Conservation (phyloP, 2,329 filamentous ascomycete genomes). For the Tympanopsis confertula region DNA sequence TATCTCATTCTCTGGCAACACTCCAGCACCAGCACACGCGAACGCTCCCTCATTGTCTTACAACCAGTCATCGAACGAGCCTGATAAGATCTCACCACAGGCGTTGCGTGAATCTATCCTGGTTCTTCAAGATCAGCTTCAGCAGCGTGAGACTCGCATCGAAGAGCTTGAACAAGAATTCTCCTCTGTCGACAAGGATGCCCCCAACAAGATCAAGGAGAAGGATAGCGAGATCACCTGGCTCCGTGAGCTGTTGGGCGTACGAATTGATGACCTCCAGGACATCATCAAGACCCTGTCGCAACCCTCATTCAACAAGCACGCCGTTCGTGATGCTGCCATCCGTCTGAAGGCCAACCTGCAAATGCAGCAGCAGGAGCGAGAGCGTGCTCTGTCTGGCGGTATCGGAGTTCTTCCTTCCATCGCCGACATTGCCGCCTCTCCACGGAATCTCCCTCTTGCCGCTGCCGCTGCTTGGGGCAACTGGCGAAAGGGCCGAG, state of each 20-base stretch:
- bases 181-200: conserved; percentile 61
- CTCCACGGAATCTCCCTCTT: conserved; percentile 67
- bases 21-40: too few relatives aligned
- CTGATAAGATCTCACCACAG: conserved; percentile 86
- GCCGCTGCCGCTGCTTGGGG: conserved; percentile 85
- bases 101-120: conserved; percentile 91
- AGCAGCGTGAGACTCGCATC: conserved; percentile 82
- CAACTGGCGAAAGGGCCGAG: conserved; percentile 71
- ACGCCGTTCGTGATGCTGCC: conserved; percentile 75
- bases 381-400: conserved; percentile 69
- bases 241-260: conserved; percentile 84
- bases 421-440: conserved; percentile 66
- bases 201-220: conserved; percentile 73
- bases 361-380: conserved; percentile 96
- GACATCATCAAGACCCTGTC: conserved; percentile 78
- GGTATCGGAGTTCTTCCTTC: conserved; percentile 58
- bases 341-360: conserved; percentile 89
- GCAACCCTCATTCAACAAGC: conserved; percentile 62
- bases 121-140: conserved; percentile 90
- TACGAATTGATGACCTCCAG: conserved; percentile 80
- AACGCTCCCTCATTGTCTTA: background rate
- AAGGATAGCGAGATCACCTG: conserved; percentile 88
- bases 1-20: too few relatives aligned
- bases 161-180: conserved; percentile 72
- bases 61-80: conserved; percentile 23